Evolutionary conservation across 805 yeast genomes (phyloP).

Genomic region (Starmerella gropengiesseri): DNA sequence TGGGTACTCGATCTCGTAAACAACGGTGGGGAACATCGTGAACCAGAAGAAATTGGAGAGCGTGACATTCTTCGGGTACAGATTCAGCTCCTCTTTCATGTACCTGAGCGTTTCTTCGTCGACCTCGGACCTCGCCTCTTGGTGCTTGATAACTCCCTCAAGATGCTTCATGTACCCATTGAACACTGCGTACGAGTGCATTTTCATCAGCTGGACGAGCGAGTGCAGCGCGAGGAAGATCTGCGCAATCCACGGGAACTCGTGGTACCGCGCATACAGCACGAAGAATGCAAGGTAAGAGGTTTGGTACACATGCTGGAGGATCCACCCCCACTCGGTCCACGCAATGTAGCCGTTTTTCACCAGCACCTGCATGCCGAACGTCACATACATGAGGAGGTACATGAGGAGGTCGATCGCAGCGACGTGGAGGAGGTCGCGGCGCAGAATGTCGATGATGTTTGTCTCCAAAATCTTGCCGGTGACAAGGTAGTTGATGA

Average conservation of each 20-base stretch:
- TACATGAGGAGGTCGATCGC: conserved; percentile 70
- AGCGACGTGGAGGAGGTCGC: conserved; percentile 58
- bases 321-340: conserved; percentile 51
- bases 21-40: conserved; percentile 78
- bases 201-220: conserved; percentile 82
- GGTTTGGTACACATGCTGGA: conserved; percentile 51
- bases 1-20: conserved; percentile 65
- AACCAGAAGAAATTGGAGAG: conserved; percentile 57
- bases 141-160: conserved; percentile 9
- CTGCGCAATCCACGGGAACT: conserved; percentile 81
- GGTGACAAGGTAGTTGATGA: conserved; percentile 41
- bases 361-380: conserved; percentile 47
- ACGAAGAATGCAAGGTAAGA: conserved; percentile 44
- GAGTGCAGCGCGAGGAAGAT: conserved; percentile 78
- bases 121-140: conserved; percentile 1
- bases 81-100: conserved; percentile 58
- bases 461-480: conserved; percentile 42
- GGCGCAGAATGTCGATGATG: conserved; percentile 45
- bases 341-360: conserved; percentile 42
- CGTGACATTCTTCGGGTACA: conserved; percentile 69
- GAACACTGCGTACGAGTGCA: conserved; percentile 85
- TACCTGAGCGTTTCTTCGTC: conserved; percentile 41
- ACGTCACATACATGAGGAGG: conserved; percentile 49
- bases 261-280: conserved; percentile 42
- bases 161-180: conserved; percentile 64